Percentiles rank a stretch among this genome's conserved stretches.
These are phyloP conservation scores for Tephrocybe rancida DNA, from an alignment of 768 basidiomycete species.

Conservation along the genomic window DNA sequence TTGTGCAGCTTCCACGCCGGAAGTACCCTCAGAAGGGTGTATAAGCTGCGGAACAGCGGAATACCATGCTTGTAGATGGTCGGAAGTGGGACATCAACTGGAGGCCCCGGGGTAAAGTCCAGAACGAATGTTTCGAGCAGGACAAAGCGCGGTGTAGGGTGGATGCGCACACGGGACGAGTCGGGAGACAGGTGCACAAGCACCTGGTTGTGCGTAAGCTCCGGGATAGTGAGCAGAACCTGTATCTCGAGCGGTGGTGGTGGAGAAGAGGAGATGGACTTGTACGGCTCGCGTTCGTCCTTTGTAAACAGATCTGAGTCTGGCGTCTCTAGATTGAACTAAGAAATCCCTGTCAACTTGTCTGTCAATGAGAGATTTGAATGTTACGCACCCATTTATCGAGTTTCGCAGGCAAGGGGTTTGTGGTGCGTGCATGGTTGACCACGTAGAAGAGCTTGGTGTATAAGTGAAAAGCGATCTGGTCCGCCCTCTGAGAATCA, in stretches of 20 bases:
- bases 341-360: not conserved
- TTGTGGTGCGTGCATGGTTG: slow-evolving; percentile 70
- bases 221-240: slow-evolving; percentile 71
- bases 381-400: slow-evolving; percentile 78
- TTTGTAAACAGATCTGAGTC: slow-evolving; percentile 71
- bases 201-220: slow-evolving; percentile 67
- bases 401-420: slow-evolving; percentile 44
- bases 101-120: slow-evolving; percentile 36
- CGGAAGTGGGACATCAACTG: slow-evolving; percentile 60
- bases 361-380: not conserved
- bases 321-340: slow-evolving; percentile 86
- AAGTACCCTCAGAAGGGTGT: slow-evolving; percentile 69
- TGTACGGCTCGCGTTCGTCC: slow-evolving; percentile 61
- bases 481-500: slow-evolving; percentile 70
- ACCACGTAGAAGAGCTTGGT: slow-evolving; percentile 80
- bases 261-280: slow-evolving; percentile 50
- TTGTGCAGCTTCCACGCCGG: slow-evolving; percentile 78
- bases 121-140: slow-evolving; percentile 76
- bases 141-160: slow-evolving; percentile 69
- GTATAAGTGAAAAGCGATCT: slow-evolving; percentile 84
- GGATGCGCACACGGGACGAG: slow-evolving; percentile 61
- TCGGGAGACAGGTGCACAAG: slow-evolving; percentile 67
- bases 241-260: slow-evolving; percentile 64
- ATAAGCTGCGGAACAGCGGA: slow-evolving; percentile 78
- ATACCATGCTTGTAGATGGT: slow-evolving; percentile 88